Evolutionary conservation across 306 rosid species (phyloP).

Genomic region (Vigna unguiculata): DNA sequence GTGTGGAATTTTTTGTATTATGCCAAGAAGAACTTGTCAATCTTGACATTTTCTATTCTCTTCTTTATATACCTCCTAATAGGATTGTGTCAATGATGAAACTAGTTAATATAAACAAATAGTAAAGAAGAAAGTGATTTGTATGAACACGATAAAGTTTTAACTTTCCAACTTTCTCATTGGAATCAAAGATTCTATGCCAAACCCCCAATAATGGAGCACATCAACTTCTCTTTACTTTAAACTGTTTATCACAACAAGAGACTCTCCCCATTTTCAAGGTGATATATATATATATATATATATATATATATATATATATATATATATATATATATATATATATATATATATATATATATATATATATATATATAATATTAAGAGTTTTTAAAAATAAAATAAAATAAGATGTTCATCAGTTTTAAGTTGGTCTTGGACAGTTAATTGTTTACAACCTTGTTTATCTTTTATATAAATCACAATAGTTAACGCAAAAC

Average conservation of each 20-base stretch:
- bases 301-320: too few species aligned
- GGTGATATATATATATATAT: too few species aligned
- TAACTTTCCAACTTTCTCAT: background rate
- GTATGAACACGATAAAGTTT: conserved; percentile 36
- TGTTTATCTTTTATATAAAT: too few species aligned
- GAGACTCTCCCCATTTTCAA: too few species aligned
- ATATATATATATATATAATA: too few species aligned
- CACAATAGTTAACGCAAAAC: too few species aligned
- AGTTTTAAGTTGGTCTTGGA: too few species aligned
- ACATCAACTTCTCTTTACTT: background rate
- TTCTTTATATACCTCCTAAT: background rate
- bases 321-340: too few species aligned
- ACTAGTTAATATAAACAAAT: background rate
- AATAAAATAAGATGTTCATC: too few species aligned
- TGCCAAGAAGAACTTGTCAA: conserved; percentile 34
- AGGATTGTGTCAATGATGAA: background rate
- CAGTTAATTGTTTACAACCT: too few species aligned
- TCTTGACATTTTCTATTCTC: background rate
- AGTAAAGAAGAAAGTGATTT: background rate
- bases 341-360: too few species aligned
- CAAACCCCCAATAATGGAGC: conserved; percentile 29
- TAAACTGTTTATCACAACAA: background rate
- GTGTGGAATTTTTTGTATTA: conserved; percentile 1
- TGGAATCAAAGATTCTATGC: background rate
- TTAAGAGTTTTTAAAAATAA: too few species aligned